Evolutionary conservation across 108 stramenopile genomes (phyloP).

Genomic region (Epipyxis sp.): DNA sequence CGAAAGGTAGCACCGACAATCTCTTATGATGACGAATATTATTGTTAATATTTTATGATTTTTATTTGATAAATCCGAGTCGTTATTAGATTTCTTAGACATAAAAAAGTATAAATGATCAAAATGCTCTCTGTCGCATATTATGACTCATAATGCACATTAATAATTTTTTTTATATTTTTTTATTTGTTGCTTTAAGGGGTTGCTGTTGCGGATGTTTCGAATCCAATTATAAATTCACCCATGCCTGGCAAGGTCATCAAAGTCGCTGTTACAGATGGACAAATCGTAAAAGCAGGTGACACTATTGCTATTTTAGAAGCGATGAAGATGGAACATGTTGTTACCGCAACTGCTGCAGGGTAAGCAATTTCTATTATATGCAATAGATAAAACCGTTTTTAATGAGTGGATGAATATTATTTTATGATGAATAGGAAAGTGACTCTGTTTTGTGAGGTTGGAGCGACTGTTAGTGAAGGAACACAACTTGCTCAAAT

Average conservation of each 20-base stretch:
- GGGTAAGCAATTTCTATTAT: constrained; percentile 36
- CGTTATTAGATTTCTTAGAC: too few relatives aligned
- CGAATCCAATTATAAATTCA: constrained; percentile 50
- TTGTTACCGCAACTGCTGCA: constrained; percentile 58
- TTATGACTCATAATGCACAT: too few relatives aligned
- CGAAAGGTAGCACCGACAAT: too few relatives aligned
- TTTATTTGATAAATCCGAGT: too few relatives aligned
- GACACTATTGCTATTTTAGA: constrained; percentile 73
- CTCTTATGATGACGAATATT: too few relatives aligned
- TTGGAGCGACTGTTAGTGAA: not conserved
- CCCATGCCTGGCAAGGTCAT: constrained; percentile 84
- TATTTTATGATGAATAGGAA: not conserved
- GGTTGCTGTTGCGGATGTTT: constrained; percentile 33
- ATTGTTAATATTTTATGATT: too few relatives aligned
- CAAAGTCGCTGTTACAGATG: constrained; percentile 55
- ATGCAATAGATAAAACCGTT: not conserved
- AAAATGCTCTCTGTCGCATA: too few relatives aligned
- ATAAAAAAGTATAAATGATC: too few relatives aligned
- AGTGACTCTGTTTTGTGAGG: constrained; percentile 9
- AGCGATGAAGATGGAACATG: constrained; percentile 90
- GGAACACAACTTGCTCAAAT: constrained; percentile 20
- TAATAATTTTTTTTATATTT: not conserved
- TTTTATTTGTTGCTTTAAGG: not conserved
- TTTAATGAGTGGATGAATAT: not conserved
- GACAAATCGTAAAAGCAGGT: constrained; percentile 63